Conservation (phyloP, 305 asterid species). For the Fraxinus nigra region DNA sequence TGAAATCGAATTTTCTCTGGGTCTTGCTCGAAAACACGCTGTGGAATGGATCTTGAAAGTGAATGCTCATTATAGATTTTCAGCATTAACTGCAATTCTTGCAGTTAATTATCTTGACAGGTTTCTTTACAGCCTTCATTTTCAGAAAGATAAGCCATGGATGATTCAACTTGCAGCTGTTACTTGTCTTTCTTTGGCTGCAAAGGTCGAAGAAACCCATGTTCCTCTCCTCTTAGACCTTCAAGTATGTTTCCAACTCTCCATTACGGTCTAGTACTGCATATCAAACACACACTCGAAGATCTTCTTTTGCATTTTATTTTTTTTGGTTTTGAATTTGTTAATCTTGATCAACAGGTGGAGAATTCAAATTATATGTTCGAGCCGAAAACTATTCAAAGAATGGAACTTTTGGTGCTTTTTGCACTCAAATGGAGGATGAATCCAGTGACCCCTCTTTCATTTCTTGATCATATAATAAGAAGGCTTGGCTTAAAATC, state of each 20-base stretch:
- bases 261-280: background rate
- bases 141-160: slow-evolving; percentile 79
- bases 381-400: slow-evolving; percentile 75
- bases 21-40: slow-evolving; percentile 45
- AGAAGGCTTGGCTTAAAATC: slow-evolving; percentile 68
- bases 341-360: slow-evolving; percentile 32
- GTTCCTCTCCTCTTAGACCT: slow-evolving; percentile 81
- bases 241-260: slow-evolving; percentile 50
- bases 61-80: slow-evolving; percentile 54
- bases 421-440: slow-evolving; percentile 79
- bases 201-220: slow-evolving; percentile 83
- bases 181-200: slow-evolving; percentile 84
- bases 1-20: slow-evolving; percentile 18
- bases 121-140: slow-evolving; percentile 45
- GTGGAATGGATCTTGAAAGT: slow-evolving; percentile 70
- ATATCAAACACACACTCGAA: background rate
- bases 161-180: slow-evolving; percentile 79
- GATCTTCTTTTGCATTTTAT: background rate
- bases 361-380: slow-evolving; percentile 54
- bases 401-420: slow-evolving; percentile 86
- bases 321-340: background rate
- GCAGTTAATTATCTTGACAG: slow-evolving; percentile 73
- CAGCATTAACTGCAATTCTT: slow-evolving; percentile 60
- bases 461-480: slow-evolving; percentile 72
- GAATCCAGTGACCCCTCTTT: slow-evolving; percentile 92